These are phyloP conservation scores for Citrus trifoliata DNA, from an alignment of 345 rosid genomes.

Conservation along the genomic window DNA sequence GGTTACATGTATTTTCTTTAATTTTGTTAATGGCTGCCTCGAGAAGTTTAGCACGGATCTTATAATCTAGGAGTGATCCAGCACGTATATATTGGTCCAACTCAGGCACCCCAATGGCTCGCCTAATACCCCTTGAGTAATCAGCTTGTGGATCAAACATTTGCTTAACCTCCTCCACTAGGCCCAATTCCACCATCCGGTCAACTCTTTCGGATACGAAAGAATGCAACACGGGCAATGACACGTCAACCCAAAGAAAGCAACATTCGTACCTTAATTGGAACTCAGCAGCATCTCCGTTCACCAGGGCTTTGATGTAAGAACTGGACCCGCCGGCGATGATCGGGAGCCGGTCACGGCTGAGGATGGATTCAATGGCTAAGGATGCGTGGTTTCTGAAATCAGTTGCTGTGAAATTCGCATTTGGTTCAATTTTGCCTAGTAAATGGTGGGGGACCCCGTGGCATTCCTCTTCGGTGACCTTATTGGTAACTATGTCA, in stretches of 20 bases:
- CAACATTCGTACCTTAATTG: constrained; percentile 64
- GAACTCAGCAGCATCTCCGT: constrained; percentile 44
- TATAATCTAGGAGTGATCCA: constrained; percentile 26
- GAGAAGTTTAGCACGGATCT: constrained; percentile 29
- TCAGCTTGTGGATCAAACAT: constrained; percentile 51
- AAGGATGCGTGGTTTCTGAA: constrained; percentile 42
- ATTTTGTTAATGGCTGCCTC: constrained; percentile 51
- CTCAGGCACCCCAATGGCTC: constrained; percentile 82
- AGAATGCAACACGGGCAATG: constrained; percentile 48
- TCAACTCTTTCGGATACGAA: constrained; percentile 75
- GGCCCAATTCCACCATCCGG: constrained; percentile 65
- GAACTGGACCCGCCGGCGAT: constrained; percentile 94
- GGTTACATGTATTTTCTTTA: constrained; percentile 51
- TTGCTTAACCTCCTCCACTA: constrained; percentile 59
- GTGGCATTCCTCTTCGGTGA: constrained; percentile 63
- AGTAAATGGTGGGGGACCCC: constrained; percentile 82
- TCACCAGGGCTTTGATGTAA: constrained; percentile 62
- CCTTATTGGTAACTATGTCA: constrained; percentile 70
- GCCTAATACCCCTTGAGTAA: constrained; percentile 59
- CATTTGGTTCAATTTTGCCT: constrained; percentile 48
- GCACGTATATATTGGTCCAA: constrained; percentile 52
- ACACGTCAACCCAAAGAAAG: constrained; percentile 84
- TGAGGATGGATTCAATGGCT: constrained; percentile 39
- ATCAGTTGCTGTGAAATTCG: constrained; percentile 55
- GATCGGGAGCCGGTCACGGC: constrained; percentile 53